A percentile compares a stretch with the other conserved stretches of the same genome.
Evolutionary conservation across 345 rosid genomes (phyloP).

Genomic region (Murraya koenigii): DNA sequence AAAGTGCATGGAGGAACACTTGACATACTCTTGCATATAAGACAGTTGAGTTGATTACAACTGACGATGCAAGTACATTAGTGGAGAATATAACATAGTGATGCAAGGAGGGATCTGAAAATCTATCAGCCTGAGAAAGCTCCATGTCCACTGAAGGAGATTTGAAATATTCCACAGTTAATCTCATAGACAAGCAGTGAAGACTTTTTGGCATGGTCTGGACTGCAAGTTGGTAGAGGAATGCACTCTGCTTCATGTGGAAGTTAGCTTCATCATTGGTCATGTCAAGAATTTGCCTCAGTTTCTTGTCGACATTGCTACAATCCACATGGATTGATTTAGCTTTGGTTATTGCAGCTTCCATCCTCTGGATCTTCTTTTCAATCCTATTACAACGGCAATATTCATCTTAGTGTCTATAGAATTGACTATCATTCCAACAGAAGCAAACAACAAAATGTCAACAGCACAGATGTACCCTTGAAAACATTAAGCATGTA

Average conservation of each 20-base stretch:
- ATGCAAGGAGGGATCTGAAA: slow-evolving; percentile 59
- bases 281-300: slow-evolving; percentile 87
- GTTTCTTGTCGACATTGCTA: slow-evolving; percentile 85
- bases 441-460: slow-evolving; percentile 1
- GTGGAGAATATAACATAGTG: slow-evolving; percentile 79
- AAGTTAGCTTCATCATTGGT: slow-evolving; percentile 91
- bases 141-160: slow-evolving; percentile 42
- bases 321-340: slow-evolving; percentile 72
- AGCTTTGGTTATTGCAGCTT: slow-evolving; percentile 66
- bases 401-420: neutral
- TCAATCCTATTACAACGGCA: slow-evolving; percentile 52
- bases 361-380: slow-evolving; percentile 62
- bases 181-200: slow-evolving; percentile 85
- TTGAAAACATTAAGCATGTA: neutral
- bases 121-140: slow-evolving; percentile 44
- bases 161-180: slow-evolving; percentile 85
- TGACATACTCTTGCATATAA: slow-evolving; percentile 60
- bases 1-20: slow-evolving; percentile 12
- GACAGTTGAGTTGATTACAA: slow-evolving; percentile 83
- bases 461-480: neutral
- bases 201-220: slow-evolving; percentile 96
- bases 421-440: slow-evolving; percentile 6
- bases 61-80: slow-evolving; percentile 84
- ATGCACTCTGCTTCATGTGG: slow-evolving; percentile 79
- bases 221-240: slow-evolving; percentile 77